Conservation (phyloP, 2,329 filamentous ascomycete species). For the Epichloe glyceriae region DNA sequence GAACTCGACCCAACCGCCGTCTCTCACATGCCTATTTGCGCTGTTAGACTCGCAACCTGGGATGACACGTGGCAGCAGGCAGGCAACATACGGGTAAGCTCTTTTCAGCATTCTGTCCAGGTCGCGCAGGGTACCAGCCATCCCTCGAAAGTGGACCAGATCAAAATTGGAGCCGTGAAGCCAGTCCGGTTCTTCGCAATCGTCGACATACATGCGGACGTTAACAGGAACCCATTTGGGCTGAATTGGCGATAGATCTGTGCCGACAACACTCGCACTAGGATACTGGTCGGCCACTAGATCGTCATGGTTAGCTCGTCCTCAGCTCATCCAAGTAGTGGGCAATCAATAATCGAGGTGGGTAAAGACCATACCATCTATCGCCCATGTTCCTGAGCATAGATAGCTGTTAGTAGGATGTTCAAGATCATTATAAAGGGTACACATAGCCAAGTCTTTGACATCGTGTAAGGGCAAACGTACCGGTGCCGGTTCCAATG, state of each 20-base stretch:
- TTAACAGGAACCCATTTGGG: constrained; percentile 42
- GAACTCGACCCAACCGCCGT: constrained; percentile 40
- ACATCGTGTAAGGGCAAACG: constrained; percentile 3
- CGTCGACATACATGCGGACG: constrained; percentile 49
- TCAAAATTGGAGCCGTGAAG: constrained; percentile 38
- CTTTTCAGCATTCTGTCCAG: constrained; percentile 31
- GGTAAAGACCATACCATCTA: constrained; percentile 25
- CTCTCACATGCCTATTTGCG: constrained; percentile 23
- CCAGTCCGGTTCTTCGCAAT: constrained; percentile 46
- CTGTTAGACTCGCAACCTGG: constrained; percentile 4
- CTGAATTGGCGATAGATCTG: constrained; percentile 33
- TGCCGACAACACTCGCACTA: constrained; percentile 26
- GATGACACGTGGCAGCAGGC: background rate
- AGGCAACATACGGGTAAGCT: constrained; percentile 18
- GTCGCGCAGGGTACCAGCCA: constrained; percentile 38
- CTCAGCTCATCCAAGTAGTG: background rate
- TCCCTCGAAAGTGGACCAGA: constrained; percentile 38
- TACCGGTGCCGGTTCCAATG: constrained; percentile 36
- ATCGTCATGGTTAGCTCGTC: background rate
- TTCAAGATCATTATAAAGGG: background rate
- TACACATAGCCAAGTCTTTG: background rate
- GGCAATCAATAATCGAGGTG: background rate
- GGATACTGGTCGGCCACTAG: constrained; percentile 29
- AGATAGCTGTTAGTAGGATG: background rate
- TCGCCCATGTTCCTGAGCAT: constrained; percentile 35